Evolutionary conservation across 768 basidiomycete genomes (phyloP).

Genomic region (Mycena metata): DNA sequence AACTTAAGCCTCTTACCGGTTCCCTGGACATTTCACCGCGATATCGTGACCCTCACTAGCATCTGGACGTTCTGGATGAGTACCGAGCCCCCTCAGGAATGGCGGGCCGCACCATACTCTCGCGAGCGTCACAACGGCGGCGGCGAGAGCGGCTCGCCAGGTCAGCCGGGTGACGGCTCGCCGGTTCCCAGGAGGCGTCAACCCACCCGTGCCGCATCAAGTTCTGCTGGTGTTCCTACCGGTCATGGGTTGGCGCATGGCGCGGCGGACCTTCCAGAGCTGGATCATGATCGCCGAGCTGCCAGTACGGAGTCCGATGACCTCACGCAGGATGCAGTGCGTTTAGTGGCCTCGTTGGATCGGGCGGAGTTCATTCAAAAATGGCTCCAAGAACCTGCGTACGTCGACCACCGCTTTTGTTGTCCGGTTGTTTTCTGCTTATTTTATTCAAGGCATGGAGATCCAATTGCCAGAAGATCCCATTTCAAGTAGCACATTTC

Average conservation of each 20-base stretch:
- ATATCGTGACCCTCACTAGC: slow-evolving; percentile 18
- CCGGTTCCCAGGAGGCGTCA: slow-evolving; percentile 23
- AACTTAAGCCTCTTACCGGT: slow-evolving; percentile 7
- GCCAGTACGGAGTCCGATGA: slow-evolving; percentile 4
- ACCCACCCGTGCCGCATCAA: slow-evolving; percentile 6
- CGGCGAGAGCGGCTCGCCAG: slow-evolving; percentile 14
- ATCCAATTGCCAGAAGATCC: too few species aligned
- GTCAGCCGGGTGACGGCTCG: slow-evolving; percentile 12
- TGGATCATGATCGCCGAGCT: slow-evolving; percentile 11
- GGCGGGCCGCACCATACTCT: slow-evolving; percentile 15
- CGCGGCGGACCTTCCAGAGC: slow-evolving; percentile 13
- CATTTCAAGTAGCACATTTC: too few species aligned
- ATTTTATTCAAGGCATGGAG: too few species aligned
- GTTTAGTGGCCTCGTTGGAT: slow-evolving; percentile 10
- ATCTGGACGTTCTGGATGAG: slow-evolving; percentile 22
- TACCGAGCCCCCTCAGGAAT: slow-evolving; percentile 6
- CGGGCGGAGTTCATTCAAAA: slow-evolving; percentile 15
- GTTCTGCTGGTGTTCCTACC: slow-evolving; percentile 1
- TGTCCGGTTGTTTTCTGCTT: slow-evolving; percentile 8
- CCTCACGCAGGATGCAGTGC: slow-evolving; percentile 25
- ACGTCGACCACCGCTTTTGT: slow-evolving; percentile 6
- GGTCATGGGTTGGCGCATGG: slow-evolving; percentile 11
- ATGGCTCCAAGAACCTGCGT: slow-evolving; percentile 18
- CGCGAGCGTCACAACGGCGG: slow-evolving; percentile 6
- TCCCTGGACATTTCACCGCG: slow-evolving; percentile 1